Percentiles rank a stretch among this genome's conserved stretches.
Evolutionary conservation across 805 yeast genomes (phyloP).

Genomic region (Wickerhamiella shivajii): DNA sequence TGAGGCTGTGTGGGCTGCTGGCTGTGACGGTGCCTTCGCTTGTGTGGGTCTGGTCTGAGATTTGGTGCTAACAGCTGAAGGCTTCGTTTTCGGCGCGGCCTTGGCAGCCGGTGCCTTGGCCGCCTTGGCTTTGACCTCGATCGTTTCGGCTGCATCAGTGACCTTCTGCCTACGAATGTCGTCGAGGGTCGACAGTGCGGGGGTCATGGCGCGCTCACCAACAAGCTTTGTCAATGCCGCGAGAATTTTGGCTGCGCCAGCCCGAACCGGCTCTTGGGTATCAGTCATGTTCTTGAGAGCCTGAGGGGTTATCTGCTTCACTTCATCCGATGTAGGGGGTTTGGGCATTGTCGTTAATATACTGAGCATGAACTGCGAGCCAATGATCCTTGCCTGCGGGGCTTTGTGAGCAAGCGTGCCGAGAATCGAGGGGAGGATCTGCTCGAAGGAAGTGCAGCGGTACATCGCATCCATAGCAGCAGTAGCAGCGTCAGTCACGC

Average conservation of each 20-base stretch:
- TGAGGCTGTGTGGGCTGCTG: background rate
- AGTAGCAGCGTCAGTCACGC: slow-evolving; percentile 59
- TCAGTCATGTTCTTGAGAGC: slow-evolving; percentile 59
- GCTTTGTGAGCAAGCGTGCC: slow-evolving; percentile 57
- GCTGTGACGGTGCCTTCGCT: background rate
- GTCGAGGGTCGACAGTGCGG: slow-evolving; percentile 55
- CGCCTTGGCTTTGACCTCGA: slow-evolving; percentile 31
- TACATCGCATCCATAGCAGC: slow-evolving; percentile 53
- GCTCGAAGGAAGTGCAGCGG: slow-evolving; percentile 34
- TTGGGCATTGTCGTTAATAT: slow-evolving; percentile 38
- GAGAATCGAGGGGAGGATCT: slow-evolving; percentile 44
- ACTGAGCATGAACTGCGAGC: slow-evolving; percentile 48
- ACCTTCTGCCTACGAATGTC: slow-evolving; percentile 61
- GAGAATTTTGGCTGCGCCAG: slow-evolving; percentile 57
- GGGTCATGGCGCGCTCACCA: slow-evolving; percentile 53
- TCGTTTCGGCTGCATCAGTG: slow-evolving; percentile 39
- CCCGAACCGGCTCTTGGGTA: slow-evolving; percentile 71
- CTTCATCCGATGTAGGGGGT: slow-evolving; percentile 38
- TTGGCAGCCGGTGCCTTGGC: slow-evolving; percentile 8
- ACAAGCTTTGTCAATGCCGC: slow-evolving; percentile 75
- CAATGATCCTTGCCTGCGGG: slow-evolving; percentile 65
- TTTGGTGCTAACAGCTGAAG: background rate
- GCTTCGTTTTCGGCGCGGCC: background rate
- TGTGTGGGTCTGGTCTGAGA: background rate
- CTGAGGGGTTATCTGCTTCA: slow-evolving; percentile 41